Base-by-base conservation (phyloP, 208 protist species). In the Tritrichomonas musculus region DNA sequence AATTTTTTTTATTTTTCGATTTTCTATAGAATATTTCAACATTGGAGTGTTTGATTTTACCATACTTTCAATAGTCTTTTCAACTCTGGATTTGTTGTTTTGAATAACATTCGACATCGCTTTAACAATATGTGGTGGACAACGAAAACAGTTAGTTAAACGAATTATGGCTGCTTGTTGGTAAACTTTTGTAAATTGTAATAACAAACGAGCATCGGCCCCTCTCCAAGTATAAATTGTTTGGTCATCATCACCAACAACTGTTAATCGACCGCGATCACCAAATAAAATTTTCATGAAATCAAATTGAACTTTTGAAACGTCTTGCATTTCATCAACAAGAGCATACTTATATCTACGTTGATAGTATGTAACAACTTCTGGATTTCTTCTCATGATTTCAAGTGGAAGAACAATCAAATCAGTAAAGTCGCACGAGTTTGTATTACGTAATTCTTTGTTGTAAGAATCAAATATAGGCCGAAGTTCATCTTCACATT, bases 241-340 rank as follows among this genome's bases (percentile, higher is more conserved):
- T 50, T 93, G 92, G 69, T 93, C 92, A 36, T 93, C 92, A 69
- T 93, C 92, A 57, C 92, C 92, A 30, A 73, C 64, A 57, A 93
- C 92, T 20, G 92, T 93, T 14, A 93, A 33, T n/a, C 30, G 55
- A 33, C 92, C 92, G 0, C 13, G 1, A 0, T 57, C 47, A 14
- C 53, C 53, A 69, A 93, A 73, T 39, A 93, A 9, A 53, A 60
- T n/a, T n/a, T 93, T 39, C 27, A 93, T 93, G 0, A 93, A 30
- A 39, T 93, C 92, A 41, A 93, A 93, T 50, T 93, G 92, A n/a
- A 49, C 53, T 55, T 69, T 11, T 64, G 92, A 93, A 72, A 93
- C 92, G 44, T 93, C 92, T 57, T 93, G 92, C 66, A 82, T 82
- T 69, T 93, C 92, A 80, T 93, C 92, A 57, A 93, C 92, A 5